Conservation (phyloP, 352 stramenopile species). For the Peronospora destructor region DNA sequence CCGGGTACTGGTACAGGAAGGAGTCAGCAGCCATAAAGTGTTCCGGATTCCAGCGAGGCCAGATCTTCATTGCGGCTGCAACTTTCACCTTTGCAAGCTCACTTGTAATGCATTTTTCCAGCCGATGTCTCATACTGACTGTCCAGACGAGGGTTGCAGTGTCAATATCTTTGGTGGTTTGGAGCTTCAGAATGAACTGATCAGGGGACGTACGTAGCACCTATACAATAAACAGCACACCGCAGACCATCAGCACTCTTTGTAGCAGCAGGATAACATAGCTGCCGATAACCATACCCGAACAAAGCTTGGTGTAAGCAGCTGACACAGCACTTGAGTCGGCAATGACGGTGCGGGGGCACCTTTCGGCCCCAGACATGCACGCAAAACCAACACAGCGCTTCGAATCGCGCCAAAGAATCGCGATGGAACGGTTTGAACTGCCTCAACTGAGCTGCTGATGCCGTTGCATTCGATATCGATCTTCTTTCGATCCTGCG, state of each 20-base stretch:
- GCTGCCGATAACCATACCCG: constrained; percentile 32
- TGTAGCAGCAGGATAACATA: background rate
- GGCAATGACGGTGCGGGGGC: constrained; percentile 11
- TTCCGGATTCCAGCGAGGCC: constrained; percentile 74
- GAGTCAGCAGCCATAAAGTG: constrained; percentile 83
- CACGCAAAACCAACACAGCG: constrained; percentile 49
- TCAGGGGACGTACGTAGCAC: constrained; percentile 52
- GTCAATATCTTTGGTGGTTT: constrained; percentile 56
- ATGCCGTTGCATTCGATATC: constrained; percentile 6
- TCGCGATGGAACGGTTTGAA: constrained; percentile 29
- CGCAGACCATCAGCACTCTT: constrained; percentile 1
- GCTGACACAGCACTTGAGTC: constrained; percentile 60
- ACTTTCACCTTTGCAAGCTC: constrained; percentile 65
- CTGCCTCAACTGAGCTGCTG: constrained; percentile 5
- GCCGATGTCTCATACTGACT: constrained; percentile 48
- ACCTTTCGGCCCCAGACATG: constrained; percentile 44
- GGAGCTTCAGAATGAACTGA: constrained; percentile 52
- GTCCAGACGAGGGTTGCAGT: constrained; percentile 73
- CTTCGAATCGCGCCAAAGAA: constrained; percentile 51
- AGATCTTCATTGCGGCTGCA: constrained; percentile 39
- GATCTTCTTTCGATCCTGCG: constrained; percentile 2
- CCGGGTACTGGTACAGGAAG: constrained; percentile 79
- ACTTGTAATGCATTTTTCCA: constrained; percentile 43
- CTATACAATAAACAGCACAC: constrained; percentile 18
- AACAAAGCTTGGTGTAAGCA: constrained; percentile 74